Percentiles rank a stretch among this genome's conserved stretches.
These are phyloP conservation scores for Carex myosuroides DNA, from an alignment of 176 grass and related monocot genomes.

Conservation along the genomic window DNA sequence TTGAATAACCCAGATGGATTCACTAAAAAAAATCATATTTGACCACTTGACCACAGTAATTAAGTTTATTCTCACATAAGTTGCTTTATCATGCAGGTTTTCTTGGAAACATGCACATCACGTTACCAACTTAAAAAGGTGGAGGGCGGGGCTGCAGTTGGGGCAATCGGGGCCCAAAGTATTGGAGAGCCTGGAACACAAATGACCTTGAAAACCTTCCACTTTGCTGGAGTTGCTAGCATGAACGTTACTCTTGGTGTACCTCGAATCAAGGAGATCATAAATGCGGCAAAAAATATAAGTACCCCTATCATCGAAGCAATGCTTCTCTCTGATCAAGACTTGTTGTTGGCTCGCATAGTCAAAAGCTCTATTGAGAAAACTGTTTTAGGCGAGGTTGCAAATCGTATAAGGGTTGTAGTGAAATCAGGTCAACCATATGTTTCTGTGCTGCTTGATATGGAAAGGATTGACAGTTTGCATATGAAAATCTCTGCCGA, in stretches of 20 bases:
- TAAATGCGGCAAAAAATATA: conserved; percentile 92
- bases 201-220: conserved; percentile 97
- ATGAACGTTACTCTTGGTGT: conserved; percentile 99
- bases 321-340: conserved; percentile 37
- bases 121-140: conserved; percentile 81
- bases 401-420: conserved; percentile 49
- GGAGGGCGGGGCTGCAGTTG: conserved; percentile 82
- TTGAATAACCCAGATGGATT: not conserved
- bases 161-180: conserved; percentile 96
- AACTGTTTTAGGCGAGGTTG: conserved; percentile 66
- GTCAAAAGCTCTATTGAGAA: conserved; percentile 83
- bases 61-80: not conserved
- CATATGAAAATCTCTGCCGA: conserved; percentile 55
- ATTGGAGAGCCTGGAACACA: conserved; percentile 97
- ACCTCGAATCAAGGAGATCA: conserved; percentile 98
- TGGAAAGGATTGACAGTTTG: conserved; percentile 52
- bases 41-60: not conserved
- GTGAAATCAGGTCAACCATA: conserved; percentile 58
- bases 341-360: conserved; percentile 45
- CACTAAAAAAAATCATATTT: not conserved
- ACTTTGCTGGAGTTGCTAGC: conserved; percentile 98
- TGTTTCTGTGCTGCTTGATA: conserved; percentile 68
- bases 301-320: conserved; percentile 76
- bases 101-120: conserved; percentile 89
- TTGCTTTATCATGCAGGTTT: conserved; percentile 46